These are phyloP conservation scores for Salisapilia sapeloensis DNA, from an alignment of 352 stramenopile species.

Conservation along the genomic window DNA sequence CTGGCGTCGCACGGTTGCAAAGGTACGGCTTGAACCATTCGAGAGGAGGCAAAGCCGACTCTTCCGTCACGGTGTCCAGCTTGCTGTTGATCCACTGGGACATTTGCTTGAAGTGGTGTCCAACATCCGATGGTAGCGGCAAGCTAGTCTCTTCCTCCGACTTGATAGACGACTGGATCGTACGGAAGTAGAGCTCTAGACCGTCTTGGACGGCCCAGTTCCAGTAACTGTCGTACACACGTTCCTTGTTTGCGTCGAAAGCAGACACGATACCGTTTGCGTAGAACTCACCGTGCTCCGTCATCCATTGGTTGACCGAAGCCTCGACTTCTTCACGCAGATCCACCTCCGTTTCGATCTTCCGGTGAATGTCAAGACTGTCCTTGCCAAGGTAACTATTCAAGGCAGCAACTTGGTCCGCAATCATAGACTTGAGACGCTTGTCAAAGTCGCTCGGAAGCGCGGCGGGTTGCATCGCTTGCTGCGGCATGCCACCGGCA, in stretches of 20 bases:
- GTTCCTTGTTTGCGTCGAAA: slow-evolving; percentile 59
- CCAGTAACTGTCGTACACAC: slow-evolving; percentile 66
- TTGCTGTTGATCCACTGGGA: slow-evolving; percentile 33
- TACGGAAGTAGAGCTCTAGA: slow-evolving; percentile 42
- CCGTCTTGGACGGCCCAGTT: slow-evolving; percentile 64
- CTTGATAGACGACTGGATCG: slow-evolving; percentile 11
- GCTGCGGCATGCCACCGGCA: slow-evolving; percentile 10
- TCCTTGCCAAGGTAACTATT: slow-evolving; percentile 32
- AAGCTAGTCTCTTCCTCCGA: slow-evolving; percentile 6
- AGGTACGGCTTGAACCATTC: slow-evolving; percentile 44
- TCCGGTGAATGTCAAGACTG: slow-evolving; percentile 24
- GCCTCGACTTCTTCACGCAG: slow-evolving; percentile 38
- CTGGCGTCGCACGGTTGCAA: slow-evolving; percentile 52
- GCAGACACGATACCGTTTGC: slow-evolving; percentile 24
- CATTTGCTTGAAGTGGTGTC: slow-evolving; percentile 30
- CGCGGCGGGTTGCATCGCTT: slow-evolving; percentile 2
- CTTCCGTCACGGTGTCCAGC: slow-evolving; percentile 16
- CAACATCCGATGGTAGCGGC: slow-evolving; percentile 8
- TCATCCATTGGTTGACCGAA: slow-evolving; percentile 21
- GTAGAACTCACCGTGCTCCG: slow-evolving; percentile 44
- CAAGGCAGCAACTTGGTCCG: slow-evolving; percentile 27
- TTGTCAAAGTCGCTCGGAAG: slow-evolving; percentile 30
- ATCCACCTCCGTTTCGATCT: slow-evolving; percentile 26
- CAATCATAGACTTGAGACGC: slow-evolving; percentile 34
- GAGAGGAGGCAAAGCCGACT: slow-evolving; percentile 15